Conservation (phyloP, 2,329 filamentous ascomycete genomes). For the Neopestalotiopsis sp. region DNA sequence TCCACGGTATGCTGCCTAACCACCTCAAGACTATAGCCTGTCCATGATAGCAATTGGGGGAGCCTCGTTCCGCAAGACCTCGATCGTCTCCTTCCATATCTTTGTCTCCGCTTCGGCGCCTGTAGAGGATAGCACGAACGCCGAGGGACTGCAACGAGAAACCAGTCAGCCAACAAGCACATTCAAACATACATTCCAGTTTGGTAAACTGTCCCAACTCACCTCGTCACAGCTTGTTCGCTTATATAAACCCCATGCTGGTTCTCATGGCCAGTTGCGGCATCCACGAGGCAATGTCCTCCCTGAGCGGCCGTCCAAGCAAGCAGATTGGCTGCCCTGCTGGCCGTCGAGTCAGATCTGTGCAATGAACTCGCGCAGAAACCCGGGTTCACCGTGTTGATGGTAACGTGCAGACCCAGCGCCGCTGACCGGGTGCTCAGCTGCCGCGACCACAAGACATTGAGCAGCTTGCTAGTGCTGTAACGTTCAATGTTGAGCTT, state of each 20-base stretch:
- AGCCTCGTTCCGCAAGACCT: conserved; percentile 11
- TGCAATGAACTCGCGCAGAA: conserved; percentile 20
- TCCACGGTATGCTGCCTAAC: not conserved
- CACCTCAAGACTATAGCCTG: not conserved
- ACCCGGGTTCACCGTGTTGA: not conserved
- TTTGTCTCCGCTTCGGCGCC: conserved; percentile 24
- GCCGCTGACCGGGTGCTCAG: conserved; percentile 18
- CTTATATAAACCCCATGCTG: conserved; percentile 25
- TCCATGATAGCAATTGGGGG: not conserved
- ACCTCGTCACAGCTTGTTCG: conserved; percentile 27
- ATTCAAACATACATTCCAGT: too few species aligned
- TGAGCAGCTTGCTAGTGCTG: conserved; percentile 1
- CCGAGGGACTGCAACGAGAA: conserved; percentile 20
- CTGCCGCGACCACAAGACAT: not conserved
- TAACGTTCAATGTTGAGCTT: not conserved
- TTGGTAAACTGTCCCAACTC: not conserved
- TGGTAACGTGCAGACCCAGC: not conserved
- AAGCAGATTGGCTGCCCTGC: conserved; percentile 10
- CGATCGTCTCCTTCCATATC: conserved; percentile 28
- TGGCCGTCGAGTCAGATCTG: conserved; percentile 16
- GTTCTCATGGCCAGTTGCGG: conserved; percentile 20
- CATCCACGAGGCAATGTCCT: conserved; percentile 24
- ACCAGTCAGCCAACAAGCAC: too few species aligned
- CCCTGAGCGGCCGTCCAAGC: conserved; percentile 25
- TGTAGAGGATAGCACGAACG: conserved; percentile 24